phyloP scores from a whole-genome alignment of 2,329 filamentous ascomycete species.

The Pestalotiopsis sp. region DNA sequence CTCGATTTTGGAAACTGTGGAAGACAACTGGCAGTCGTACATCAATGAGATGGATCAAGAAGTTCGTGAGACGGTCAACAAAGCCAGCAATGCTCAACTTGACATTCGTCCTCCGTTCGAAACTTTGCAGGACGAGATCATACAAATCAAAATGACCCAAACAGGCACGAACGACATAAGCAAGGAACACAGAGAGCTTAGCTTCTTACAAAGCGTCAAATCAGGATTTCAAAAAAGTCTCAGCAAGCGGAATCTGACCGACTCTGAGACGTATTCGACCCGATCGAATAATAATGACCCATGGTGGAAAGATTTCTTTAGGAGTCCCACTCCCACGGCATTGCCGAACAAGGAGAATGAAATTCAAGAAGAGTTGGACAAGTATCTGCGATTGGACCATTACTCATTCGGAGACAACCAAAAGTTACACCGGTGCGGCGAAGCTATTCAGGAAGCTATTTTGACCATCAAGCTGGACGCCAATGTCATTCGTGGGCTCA shows the following conservation, averaged over 20 bases:
- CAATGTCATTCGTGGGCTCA: not conserved
- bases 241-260: not conserved
- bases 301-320: too few species aligned
- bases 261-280: not conserved
- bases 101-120: not conserved
- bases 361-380: not conserved
- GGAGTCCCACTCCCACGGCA: too few species aligned
- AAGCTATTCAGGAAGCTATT: not conserved
- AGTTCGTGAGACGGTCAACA: not conserved
- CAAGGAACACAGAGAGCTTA: not conserved
- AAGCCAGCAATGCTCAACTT: not conserved
- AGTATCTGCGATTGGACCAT: not conserved
- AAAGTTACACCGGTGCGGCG: not conserved
- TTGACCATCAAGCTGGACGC: not conserved
- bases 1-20: not conserved
- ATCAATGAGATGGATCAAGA: not conserved
- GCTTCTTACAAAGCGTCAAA: not conserved
- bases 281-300: not conserved
- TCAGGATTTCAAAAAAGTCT: not conserved
- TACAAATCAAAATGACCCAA: not conserved
- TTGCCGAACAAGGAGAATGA: not conserved
- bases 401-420: not conserved
- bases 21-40: not conserved
- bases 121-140: not conserved
- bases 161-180: not conserved